These are phyloP conservation scores for Eucalyptus paniculata DNA, from an alignment of 345 rosid genomes.

Conservation along the genomic window DNA sequence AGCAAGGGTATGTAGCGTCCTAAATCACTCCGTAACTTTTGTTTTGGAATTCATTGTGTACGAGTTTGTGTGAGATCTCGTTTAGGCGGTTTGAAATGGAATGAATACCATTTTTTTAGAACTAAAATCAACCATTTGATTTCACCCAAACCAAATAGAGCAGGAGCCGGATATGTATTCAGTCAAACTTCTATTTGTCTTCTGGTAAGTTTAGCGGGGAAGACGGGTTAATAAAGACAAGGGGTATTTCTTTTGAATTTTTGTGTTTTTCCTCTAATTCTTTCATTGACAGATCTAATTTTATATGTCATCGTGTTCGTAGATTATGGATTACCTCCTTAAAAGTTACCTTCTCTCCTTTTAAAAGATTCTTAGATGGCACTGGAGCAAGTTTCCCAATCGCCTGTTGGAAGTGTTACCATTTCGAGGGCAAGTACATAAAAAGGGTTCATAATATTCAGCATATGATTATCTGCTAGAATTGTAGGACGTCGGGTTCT, in stretches of 20 bases:
- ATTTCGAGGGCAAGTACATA: not conserved
- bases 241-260: not conserved
- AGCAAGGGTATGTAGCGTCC: not conserved
- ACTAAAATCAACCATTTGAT: not conserved
- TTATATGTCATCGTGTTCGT: not conserved
- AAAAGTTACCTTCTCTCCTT: not conserved
- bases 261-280: not conserved
- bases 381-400: not conserved
- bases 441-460: not conserved
- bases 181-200: not conserved
- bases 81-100: not conserved
- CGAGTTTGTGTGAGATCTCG: not conserved
- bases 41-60: too few species aligned
- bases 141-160: not conserved
- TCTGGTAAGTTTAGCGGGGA: not conserved
- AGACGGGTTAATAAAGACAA: not conserved
- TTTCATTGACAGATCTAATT: not conserved
- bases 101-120: not conserved
- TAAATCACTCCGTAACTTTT: too few species aligned
- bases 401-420: not conserved
- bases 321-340: not conserved
- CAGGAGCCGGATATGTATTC: not conserved
- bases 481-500: accelerated
- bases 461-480: not conserved
- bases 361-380: not conserved